phyloP scores from a whole-genome alignment of 129 eudicot genomes.

The Calendula officinalis region DNA sequence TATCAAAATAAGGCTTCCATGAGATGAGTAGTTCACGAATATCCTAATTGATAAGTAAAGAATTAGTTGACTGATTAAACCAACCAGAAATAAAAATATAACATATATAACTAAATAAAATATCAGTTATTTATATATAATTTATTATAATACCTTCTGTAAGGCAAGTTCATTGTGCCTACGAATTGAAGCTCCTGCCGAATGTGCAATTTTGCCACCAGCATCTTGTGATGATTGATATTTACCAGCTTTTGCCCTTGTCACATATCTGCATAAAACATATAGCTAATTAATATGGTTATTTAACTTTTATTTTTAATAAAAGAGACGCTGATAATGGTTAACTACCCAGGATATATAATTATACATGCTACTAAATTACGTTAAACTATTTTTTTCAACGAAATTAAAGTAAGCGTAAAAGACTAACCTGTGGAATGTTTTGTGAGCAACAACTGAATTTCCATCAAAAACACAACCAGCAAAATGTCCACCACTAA shows the following conservation, averaged over 20 bases:
- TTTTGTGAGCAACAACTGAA: constrained; percentile 70
- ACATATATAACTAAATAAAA: neutral
- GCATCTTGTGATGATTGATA: constrained; percentile 80
- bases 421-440: constrained; percentile 70
- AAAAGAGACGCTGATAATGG: too few species aligned
- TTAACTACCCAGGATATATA: too few species aligned
- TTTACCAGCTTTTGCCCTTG: constrained; percentile 83
- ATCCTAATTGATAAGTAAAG: constrained; percentile 42
- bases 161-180: constrained; percentile 77
- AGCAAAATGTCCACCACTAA: constrained; percentile 87
- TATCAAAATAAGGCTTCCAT: constrained; percentile 75
- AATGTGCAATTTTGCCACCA: constrained; percentile 65
- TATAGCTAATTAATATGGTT: neutral
- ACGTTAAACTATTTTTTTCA: too few species aligned
- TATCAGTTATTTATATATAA: neutral
- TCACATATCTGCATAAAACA: constrained; percentile 62
- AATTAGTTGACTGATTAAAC: constrained; percentile 19
- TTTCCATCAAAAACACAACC: constrained; percentile 92
- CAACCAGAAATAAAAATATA: constrained; percentile 1
- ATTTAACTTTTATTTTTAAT: too few species aligned
- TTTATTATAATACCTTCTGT: constrained; percentile 49
- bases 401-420: neutral
- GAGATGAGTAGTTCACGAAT: constrained; percentile 59
- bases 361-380: too few species aligned
- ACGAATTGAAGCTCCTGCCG: constrained; percentile 83